A percentile compares a stretch with the other conserved stretches of the same genome.
phyloP scores from a whole-genome alignment of 1,284 basidiomycete species.

The Pyrrhoderma noxium region DNA sequence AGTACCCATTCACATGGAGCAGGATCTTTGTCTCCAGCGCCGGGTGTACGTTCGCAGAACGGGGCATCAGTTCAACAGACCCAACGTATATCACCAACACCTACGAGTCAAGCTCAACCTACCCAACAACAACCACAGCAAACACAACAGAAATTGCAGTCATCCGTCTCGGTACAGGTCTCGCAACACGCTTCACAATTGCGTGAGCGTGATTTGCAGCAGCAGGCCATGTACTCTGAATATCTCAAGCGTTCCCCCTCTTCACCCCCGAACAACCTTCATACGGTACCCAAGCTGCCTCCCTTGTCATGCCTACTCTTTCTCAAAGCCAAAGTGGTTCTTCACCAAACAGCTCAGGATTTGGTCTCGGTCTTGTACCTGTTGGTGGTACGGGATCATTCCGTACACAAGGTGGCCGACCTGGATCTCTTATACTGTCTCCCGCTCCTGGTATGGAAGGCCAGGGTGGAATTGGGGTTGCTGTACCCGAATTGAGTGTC shows the following conservation, averaged over 20 bases:
- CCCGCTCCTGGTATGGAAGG: slow-evolving; percentile 47
- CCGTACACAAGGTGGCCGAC: slow-evolving; percentile 43
- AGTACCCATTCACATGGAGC: slow-evolving; percentile 18
- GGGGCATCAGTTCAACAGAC: slow-evolving; percentile 4
- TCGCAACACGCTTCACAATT: slow-evolving; percentile 52
- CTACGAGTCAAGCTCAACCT: slow-evolving; percentile 24
- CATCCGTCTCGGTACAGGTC: slow-evolving; percentile 7
- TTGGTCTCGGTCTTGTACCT: slow-evolving; percentile 38
- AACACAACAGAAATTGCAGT: slow-evolving; percentile 1
- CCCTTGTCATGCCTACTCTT: slow-evolving; percentile 44
- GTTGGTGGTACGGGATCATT: slow-evolving; percentile 28
- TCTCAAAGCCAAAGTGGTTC: slow-evolving; percentile 22
- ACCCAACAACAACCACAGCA: slow-evolving; percentile 22
- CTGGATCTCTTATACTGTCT: slow-evolving; percentile 66
- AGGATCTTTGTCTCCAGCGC: slow-evolving; percentile 9
- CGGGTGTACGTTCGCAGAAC: slow-evolving; percentile 13
- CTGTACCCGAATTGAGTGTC: slow-evolving; percentile 83
- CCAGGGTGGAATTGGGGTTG: slow-evolving; percentile 38
- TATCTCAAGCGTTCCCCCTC: slow-evolving; percentile 79
- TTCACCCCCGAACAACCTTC: slow-evolving; percentile 64
- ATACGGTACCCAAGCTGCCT: slow-evolving; percentile 60
- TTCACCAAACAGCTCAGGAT: slow-evolving; percentile 29
- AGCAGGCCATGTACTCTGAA: slow-evolving; percentile 83
- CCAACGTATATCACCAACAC: slow-evolving; percentile 6
- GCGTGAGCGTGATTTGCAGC: slow-evolving; percentile 81